A percentile compares a stretch with the other conserved stretches of the same genome.
Conservation (phyloP, 345 rosid genomes). For the Camelina sativa region DNA sequence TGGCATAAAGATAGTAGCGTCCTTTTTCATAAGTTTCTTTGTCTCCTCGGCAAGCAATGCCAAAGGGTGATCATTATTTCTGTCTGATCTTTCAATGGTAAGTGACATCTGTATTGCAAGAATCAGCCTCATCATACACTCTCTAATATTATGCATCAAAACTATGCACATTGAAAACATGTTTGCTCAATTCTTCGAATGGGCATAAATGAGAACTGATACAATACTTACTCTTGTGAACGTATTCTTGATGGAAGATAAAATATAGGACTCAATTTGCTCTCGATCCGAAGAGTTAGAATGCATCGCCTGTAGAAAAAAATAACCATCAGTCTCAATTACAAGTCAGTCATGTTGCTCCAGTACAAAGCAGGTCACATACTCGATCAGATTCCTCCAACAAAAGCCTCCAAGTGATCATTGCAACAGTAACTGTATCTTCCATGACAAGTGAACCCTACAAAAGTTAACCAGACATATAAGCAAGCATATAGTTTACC, state of each 20-base stretch:
- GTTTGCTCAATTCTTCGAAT: constrained; percentile 14
- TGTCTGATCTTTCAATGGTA: constrained; percentile 70
- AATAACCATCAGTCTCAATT: constrained; percentile 32
- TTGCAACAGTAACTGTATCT: constrained; percentile 76
- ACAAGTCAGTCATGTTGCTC: constrained; percentile 25
- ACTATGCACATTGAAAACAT: neutral
- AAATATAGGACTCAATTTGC: constrained; percentile 83
- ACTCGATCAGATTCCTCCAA: constrained; percentile 87
- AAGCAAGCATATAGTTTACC: too few relatives aligned
- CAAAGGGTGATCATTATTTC: constrained; percentile 69
- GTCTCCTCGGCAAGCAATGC: constrained; percentile 91
- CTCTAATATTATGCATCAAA: constrained; percentile 17
- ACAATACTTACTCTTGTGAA: constrained; percentile 71
- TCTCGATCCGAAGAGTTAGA: constrained; percentile 71
- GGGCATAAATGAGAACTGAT: constrained; percentile 13
- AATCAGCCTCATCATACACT: constrained; percentile 31
- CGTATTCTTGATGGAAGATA: constrained; percentile 79
- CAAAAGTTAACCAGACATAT: constrained; percentile 20
- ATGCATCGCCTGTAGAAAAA: constrained; percentile 65
- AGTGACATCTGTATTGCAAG: constrained; percentile 61
- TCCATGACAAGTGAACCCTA: constrained; percentile 77
- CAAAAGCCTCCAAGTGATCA: constrained; percentile 88
- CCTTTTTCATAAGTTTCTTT: constrained; percentile 74
- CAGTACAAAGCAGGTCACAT: constrained; percentile 38
- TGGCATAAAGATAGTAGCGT: constrained; percentile 73